phyloP scores from a whole-genome alignment of 2,329 filamentous ascomycete genomes.

The Colletotrichum sp. region DNA sequence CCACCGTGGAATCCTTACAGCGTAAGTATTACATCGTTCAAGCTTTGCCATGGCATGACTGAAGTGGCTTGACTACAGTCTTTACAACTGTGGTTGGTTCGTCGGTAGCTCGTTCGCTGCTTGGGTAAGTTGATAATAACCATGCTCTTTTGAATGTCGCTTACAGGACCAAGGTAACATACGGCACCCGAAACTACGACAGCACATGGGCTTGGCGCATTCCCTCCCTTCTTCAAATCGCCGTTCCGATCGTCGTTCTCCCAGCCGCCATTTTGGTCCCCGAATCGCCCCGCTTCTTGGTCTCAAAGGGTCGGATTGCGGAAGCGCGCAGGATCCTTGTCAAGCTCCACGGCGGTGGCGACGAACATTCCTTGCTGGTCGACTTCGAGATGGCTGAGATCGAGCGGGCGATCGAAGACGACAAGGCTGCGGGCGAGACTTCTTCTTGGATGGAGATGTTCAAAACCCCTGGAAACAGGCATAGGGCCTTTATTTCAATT shows the following conservation, averaged over 20 bases:
- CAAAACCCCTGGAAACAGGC: conserved; percentile 24
- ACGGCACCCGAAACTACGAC: not conserved
- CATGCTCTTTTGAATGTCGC: fast-evolving
- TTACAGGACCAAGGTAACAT: not conserved
- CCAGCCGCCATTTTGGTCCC: conserved; percentile 26
- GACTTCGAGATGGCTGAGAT: conserved; percentile 7
- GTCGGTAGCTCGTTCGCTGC: not conserved
- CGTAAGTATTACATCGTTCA: conserved; percentile 24
- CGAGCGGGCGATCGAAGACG: conserved; percentile 3
- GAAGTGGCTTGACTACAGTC: not conserved
- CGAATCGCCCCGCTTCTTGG: conserved; percentile 18
- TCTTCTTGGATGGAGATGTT: conserved; percentile 45
- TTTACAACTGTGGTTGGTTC: not conserved
- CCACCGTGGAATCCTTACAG: conserved; percentile 32
- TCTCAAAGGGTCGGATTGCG: not conserved
- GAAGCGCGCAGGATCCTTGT: conserved; percentile 40
- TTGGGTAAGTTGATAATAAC: fast-evolving
- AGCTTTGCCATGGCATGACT: not conserved
- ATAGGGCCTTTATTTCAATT: conserved; percentile 29
- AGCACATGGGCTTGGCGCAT: conserved; percentile 2
- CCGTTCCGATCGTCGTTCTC: not conserved
- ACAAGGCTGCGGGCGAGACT: not conserved
- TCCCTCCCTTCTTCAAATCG: not conserved
- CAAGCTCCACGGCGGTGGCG: conserved; percentile 45
- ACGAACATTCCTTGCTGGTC: conserved; percentile 42